Conservation (phyloP, 2,329 filamentous ascomycete genomes). For the Ilyonectria destructans region DNA sequence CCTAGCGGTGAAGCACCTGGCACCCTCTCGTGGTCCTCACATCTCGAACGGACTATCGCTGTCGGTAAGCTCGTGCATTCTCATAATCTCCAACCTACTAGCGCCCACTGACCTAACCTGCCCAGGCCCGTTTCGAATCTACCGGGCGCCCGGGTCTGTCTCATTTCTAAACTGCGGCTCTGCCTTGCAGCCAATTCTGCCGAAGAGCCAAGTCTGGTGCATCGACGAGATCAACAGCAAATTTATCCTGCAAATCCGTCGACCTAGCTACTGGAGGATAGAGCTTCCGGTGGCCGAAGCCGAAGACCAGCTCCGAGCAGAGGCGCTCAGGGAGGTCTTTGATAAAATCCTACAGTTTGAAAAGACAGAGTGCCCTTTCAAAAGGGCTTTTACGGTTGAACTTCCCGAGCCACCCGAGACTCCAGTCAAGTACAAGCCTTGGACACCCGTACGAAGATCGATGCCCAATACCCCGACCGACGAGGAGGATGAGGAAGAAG, state of each 20-base stretch:
- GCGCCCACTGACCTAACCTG: slow-evolving; percentile 9
- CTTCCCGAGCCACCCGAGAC: slow-evolving; percentile 79
- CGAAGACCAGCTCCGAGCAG: slow-evolving; percentile 68
- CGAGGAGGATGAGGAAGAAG: not conserved
- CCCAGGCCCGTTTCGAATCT: slow-evolving; percentile 83
- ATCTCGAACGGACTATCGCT: slow-evolving; percentile 86
- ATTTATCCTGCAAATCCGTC: slow-evolving; percentile 89
- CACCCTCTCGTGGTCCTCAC: slow-evolving; percentile 80
- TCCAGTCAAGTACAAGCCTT: slow-evolving; percentile 78
- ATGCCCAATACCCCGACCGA: slow-evolving; percentile 25
- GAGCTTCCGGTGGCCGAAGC: slow-evolving; percentile 79
- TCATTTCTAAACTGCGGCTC: slow-evolving; percentile 90
- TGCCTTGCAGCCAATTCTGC: slow-evolving; percentile 88
- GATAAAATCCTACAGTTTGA: slow-evolving; percentile 86
- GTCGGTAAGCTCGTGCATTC: slow-evolving; percentile 68
- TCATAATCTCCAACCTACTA: too few relatives aligned
- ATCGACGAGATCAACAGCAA: slow-evolving; percentile 85
- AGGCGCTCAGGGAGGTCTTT: slow-evolving; percentile 79
- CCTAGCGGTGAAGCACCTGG: slow-evolving; percentile 68
- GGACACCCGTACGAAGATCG: slow-evolving; percentile 67
- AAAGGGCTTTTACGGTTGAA: slow-evolving; percentile 81
- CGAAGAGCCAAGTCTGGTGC: slow-evolving; percentile 94
- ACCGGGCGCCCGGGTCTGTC: slow-evolving; percentile 88
- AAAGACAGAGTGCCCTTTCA: slow-evolving; percentile 89
- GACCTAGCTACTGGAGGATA: slow-evolving; percentile 91